Evolutionary conservation across 192 early-diverging fungal species (phyloP).

Genomic region (Paraglomus brasilianum): DNA sequence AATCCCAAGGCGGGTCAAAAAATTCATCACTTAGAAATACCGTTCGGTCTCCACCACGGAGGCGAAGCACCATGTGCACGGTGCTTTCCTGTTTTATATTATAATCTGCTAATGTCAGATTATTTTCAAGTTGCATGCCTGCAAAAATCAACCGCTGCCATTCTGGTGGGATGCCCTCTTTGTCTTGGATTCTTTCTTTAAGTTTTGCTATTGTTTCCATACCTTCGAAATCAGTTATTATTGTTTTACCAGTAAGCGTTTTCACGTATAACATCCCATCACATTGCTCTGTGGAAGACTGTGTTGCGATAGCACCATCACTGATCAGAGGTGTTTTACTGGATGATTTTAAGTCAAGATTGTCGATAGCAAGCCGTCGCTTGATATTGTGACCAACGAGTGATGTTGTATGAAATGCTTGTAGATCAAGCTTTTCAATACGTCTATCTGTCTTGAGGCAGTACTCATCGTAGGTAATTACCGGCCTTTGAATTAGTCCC

Average conservation of each 20-base stretch:
- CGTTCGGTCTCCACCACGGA: slow-evolving; percentile 55
- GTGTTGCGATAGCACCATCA: too few relatives aligned
- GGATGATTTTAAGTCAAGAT: too few relatives aligned
- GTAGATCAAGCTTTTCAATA: too few relatives aligned
- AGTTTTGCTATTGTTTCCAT: slow-evolving; percentile 66
- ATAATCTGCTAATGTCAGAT: slow-evolving; percentile 63
- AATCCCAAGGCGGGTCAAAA: slow-evolving; percentile 11
- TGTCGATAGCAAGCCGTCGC: too few relatives aligned
- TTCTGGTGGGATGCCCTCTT: slow-evolving; percentile 52
- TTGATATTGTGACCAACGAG: too few relatives aligned
- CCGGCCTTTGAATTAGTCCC: too few relatives aligned
- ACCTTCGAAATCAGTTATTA: slow-evolving; percentile 76
- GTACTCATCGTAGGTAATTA: too few relatives aligned
- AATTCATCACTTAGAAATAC: not conserved
- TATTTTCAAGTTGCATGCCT: slow-evolving; percentile 72
- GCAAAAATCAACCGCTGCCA: slow-evolving; percentile 69
- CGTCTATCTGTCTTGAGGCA: too few relatives aligned
- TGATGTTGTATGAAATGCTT: too few relatives aligned
- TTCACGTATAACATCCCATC: too few relatives aligned
- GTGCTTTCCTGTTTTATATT: slow-evolving; percentile 70
- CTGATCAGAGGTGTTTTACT: too few relatives aligned
- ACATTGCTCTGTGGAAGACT: too few relatives aligned
- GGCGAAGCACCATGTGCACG: slow-evolving; percentile 61
- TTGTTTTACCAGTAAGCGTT: slow-evolving; percentile 87
- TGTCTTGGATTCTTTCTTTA: slow-evolving; percentile 9